Conservation (phyloP, 1,284 basidiomycete species). For the Tilletia indica region DNA sequence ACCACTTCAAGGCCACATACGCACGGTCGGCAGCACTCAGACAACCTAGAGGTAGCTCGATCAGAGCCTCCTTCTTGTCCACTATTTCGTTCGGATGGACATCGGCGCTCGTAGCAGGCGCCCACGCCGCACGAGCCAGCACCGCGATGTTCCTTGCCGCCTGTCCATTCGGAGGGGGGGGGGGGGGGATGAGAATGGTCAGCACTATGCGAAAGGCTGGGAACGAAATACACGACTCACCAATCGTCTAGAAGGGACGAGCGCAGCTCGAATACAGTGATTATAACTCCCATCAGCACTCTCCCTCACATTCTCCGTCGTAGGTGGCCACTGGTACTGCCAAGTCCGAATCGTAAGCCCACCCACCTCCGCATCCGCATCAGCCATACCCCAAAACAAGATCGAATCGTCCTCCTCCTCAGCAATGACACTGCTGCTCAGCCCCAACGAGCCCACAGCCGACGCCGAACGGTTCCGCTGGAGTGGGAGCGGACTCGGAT, state of each 20-base stretch:
- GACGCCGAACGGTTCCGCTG: too few species aligned
- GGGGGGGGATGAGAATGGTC: neutral
- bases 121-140: neutral
- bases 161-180: neutral
- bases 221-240: neutral
- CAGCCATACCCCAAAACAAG: too few species aligned
- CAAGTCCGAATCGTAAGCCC: slow-evolving; percentile 11
- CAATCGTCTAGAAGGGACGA: neutral
- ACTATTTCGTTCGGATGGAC: neutral
- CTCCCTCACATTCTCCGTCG: neutral
- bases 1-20: neutral
- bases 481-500: too few species aligned
- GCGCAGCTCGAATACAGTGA: neutral
- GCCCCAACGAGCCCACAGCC: too few species aligned
- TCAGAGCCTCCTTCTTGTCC: neutral
- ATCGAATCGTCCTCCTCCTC: too few species aligned
- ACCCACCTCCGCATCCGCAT: neutral
- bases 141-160: neutral
- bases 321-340: slow-evolving; percentile 3
- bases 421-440: too few species aligned
- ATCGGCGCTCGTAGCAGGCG: neutral
- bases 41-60: neutral
- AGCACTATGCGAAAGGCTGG: neutral
- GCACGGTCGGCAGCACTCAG: neutral
- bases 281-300: neutral